Conservation (phyloP, 345 rosid species). For the Lumnitzera racemosa region DNA sequence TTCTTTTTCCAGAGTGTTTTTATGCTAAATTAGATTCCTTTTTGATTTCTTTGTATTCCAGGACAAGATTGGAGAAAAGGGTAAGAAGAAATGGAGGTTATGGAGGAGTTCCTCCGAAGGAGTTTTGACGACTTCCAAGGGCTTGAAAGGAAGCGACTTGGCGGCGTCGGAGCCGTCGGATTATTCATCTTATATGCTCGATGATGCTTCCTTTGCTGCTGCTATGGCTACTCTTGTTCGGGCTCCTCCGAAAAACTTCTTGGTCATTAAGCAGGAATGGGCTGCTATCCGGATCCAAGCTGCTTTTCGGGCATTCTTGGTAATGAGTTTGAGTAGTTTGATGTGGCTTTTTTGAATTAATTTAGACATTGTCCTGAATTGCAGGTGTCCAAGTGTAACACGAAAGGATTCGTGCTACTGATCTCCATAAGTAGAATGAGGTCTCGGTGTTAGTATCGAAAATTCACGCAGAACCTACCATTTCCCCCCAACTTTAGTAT, state of each 20-base stretch:
- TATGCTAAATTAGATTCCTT: neutral
- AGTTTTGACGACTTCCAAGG: constrained; percentile 34
- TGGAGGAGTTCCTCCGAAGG: constrained; percentile 92
- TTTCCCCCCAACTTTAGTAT: no score
- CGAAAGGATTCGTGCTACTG: neutral
- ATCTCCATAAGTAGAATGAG: no score
- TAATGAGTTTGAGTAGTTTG: constrained; percentile 11
- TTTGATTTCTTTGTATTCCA: constrained; percentile 11
- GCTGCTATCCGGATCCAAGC: constrained; percentile 87
- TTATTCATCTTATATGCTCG: constrained; percentile 28
- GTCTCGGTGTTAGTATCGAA: no score
- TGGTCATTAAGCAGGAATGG: constrained; percentile 68
- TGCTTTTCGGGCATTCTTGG: constrained; percentile 75
- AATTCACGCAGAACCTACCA: no score
- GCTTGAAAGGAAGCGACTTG: constrained; percentile 28
- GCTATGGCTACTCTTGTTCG: constrained; percentile 74
- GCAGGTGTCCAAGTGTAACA: neutral
- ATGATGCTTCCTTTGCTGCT: constrained; percentile 37
- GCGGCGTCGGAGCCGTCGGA: constrained; percentile 46
- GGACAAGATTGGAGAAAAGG: constrained; percentile 43
- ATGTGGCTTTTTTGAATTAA: neutral
- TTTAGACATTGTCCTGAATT: neutral
- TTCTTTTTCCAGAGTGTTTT: neutral
- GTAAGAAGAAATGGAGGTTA: constrained; percentile 79
- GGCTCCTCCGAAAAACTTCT: constrained; percentile 72